Conservation (phyloP, 2,329 filamentous ascomycete species). For the Aspergillus puulaauensis region DNA sequence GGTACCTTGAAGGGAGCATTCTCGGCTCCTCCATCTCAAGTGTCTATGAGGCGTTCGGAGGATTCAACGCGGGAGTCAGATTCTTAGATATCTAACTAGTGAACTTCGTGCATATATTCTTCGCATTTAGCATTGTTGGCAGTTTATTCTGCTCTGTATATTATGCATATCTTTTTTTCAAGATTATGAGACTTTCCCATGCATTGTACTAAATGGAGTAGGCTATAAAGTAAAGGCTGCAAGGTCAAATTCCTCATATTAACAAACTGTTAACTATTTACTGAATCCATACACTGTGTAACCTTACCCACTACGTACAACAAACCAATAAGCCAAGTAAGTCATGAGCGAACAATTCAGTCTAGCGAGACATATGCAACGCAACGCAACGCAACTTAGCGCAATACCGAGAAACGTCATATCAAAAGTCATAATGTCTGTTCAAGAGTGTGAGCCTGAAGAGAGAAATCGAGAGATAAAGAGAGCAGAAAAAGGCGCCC, state of each 20-base stretch:
- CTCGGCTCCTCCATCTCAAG: slow-evolving; percentile 32
- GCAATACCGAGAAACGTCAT: not conserved
- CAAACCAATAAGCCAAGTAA: not conserved
- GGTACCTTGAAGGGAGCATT: slow-evolving; percentile 31
- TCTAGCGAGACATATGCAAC: not conserved
- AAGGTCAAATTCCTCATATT: not conserved
- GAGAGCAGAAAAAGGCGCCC: not conserved
- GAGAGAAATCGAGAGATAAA: not conserved
- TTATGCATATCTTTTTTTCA: too few species aligned
- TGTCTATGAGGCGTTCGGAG: slow-evolving; percentile 22
- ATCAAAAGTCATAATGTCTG: not conserved
- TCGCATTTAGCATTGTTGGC: not conserved
- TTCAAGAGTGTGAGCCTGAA: not conserved
- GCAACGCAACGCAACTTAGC: not conserved
- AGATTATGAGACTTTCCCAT: not conserved
- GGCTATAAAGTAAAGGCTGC: too few species aligned
- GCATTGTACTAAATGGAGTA: not conserved
- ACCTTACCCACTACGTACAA: not conserved
- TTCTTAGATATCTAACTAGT: not conserved
- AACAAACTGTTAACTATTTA: not conserved
- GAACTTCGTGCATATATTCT: not conserved
- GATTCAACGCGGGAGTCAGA: slow-evolving; percentile 8
- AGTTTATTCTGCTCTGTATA: not conserved
- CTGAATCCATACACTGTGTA: not conserved
- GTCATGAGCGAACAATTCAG: not conserved